These are phyloP conservation scores for Kodamaea ohmeri DNA, from an alignment of 1,139 yeast species.

Conservation along the genomic window DNA sequence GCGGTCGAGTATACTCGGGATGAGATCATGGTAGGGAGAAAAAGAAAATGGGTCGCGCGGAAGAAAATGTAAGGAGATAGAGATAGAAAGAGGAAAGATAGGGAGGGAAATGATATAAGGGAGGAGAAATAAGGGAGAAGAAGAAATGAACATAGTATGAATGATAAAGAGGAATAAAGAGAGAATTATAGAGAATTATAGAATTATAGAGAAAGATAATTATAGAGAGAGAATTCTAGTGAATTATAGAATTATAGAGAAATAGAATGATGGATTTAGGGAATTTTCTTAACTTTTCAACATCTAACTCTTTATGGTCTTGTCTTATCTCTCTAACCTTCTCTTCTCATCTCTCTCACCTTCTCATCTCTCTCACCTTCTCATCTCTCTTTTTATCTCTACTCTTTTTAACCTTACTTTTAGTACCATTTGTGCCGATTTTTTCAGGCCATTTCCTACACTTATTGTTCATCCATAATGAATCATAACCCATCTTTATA, in stretches of 20 bases:
- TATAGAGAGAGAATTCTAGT: background rate
- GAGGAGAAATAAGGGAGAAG: background rate
- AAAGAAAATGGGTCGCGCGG: background rate
- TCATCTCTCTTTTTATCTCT: background rate
- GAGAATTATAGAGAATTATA: background rate
- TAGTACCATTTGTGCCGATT: no score
- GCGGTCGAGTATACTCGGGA: conserved; percentile 62
- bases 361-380: background rate
- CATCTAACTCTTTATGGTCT: background rate
- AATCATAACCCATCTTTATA: no score
- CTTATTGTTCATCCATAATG: no score
- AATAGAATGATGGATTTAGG: background rate
- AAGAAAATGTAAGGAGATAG: background rate
- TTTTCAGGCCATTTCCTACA: no score
- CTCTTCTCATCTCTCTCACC: background rate
- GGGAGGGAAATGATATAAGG: background rate
- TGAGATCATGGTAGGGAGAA: conserved; percentile 8
- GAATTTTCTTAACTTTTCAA: no score
- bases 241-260: background rate
- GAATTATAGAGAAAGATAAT: background rate
- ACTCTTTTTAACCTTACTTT: no score
- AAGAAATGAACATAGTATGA: background rate
- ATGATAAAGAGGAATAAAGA: background rate
- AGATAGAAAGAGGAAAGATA: background rate
- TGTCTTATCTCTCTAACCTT: background rate